These are phyloP conservation scores for Chlorella ohadii DNA, from an alignment of 139 green algal species.

Conservation along the genomic window DNA sequence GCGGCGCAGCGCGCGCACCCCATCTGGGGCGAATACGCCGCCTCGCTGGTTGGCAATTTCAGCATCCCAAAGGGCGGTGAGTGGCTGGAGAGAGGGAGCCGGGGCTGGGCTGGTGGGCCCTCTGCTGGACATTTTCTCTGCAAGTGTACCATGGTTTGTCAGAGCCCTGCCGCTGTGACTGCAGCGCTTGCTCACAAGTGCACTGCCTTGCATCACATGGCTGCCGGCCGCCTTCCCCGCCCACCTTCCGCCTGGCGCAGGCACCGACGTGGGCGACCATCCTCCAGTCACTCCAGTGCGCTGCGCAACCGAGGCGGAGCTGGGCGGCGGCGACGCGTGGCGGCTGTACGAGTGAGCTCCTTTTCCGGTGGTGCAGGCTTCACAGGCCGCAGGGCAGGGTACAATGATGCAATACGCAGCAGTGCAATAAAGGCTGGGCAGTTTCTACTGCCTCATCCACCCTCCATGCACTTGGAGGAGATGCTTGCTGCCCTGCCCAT, in stretches of 20 bases:
- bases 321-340: conserved; percentile 87
- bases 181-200: too few relatives aligned
- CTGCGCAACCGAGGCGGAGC: conserved; percentile 69
- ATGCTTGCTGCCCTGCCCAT: not conserved
- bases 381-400: too few relatives aligned
- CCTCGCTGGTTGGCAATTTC: conserved; percentile 64
- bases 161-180: too few relatives aligned
- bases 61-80: conserved; percentile 59
- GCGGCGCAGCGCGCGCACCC: conserved; percentile 68
- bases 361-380: too few relatives aligned
- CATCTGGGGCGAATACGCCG: conserved; percentile 83
- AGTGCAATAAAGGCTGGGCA: too few relatives aligned
- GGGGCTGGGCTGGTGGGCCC: too few relatives aligned
- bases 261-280: conserved; percentile 86
- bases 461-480: not conserved
- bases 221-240: not conserved
- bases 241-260: conserved; percentile 4
- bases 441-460: too few relatives aligned
- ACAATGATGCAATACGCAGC: too few relatives aligned
- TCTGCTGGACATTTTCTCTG: too few relatives aligned
- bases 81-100: too few relatives aligned
- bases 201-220: too few relatives aligned
- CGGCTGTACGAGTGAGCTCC: conserved; percentile 80
- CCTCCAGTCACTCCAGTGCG: conserved; percentile 91
- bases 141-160: too few relatives aligned